phyloP scores from a whole-genome alignment of 179 eudicot species.

The Beta lomatogona region DNA sequence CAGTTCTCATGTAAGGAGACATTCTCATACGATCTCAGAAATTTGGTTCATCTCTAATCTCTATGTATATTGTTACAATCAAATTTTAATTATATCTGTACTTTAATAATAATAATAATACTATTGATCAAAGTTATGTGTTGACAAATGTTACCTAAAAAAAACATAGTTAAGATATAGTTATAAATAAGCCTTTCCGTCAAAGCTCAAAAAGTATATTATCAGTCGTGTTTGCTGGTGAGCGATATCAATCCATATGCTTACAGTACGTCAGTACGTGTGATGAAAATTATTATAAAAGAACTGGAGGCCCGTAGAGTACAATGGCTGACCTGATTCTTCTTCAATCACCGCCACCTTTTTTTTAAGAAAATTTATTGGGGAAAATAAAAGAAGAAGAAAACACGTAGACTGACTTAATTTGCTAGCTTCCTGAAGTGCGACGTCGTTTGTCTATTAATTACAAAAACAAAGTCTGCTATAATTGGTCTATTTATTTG shows the following conservation, averaged over 20 bases:
- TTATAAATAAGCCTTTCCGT: too few species aligned
- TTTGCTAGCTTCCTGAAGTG: background rate
- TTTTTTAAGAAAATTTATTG: background rate
- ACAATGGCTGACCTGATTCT: slow-evolving; percentile 1
- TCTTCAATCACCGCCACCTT: background rate
- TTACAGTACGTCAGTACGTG: slow-evolving; percentile 1
- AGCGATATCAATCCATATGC: background rate
- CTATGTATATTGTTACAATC: too few species aligned
- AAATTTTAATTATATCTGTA: too few species aligned
- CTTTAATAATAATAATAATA: too few species aligned
- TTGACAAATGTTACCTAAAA: too few species aligned
- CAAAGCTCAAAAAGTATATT: too few species aligned
- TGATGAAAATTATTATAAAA: background rate
- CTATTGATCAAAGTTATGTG: too few species aligned
- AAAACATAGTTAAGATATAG: too few species aligned
- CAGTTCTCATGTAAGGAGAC: too few species aligned
- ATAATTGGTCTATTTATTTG: background rate
- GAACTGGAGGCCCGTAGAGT: background rate
- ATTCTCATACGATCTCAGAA: too few species aligned
- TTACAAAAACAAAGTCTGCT: background rate
- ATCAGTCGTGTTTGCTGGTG: background rate
- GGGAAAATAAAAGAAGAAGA: background rate
- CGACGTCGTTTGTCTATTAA: background rate
- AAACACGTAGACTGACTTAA: background rate
- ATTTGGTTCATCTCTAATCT: too few species aligned